Evolutionary conservation across 1,284 basidiomycete genomes (phyloP).

Genomic region (Leccinum cinnamomeum): DNA sequence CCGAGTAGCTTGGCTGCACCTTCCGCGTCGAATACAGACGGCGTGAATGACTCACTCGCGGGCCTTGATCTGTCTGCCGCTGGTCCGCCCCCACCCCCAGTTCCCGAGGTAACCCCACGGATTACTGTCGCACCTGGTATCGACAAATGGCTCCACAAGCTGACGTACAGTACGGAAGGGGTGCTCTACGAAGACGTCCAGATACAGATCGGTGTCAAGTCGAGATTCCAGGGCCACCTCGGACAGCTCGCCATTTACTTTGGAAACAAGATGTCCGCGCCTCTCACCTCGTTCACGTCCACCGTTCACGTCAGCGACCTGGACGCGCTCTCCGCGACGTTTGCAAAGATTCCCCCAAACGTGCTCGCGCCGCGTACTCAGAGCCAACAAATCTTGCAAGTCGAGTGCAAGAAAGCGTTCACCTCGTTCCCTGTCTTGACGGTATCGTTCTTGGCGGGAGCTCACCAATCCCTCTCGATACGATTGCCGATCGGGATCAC

Average conservation of each 20-base stretch:
- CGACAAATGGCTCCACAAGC: slow-evolving; percentile 88
- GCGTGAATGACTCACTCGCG: slow-evolving; percentile 76
- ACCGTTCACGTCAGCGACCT: slow-evolving; percentile 74
- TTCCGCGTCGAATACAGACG: slow-evolving; percentile 38
- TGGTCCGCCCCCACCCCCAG: slow-evolving; percentile 14
- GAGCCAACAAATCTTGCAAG: slow-evolving; percentile 88
- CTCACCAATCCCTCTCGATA: slow-evolving; percentile 84
- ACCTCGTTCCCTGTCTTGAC: slow-evolving; percentile 77
- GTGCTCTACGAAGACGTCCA: slow-evolving; percentile 88
- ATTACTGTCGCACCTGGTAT: slow-evolving; percentile 71
- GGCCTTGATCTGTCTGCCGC: slow-evolving; percentile 53
- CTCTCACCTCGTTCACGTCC: slow-evolving; percentile 88
- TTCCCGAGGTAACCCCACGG: slow-evolving; percentile 41
- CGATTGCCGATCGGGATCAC: slow-evolving; percentile 85
- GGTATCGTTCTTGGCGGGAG: slow-evolving; percentile 90
- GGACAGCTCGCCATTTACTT: slow-evolving; percentile 94
- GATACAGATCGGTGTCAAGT: slow-evolving; percentile 95
- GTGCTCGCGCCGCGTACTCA: slow-evolving; percentile 85
- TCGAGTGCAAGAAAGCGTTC: slow-evolving; percentile 93
- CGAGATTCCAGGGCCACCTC: slow-evolving; percentile 89
- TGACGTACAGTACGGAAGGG: slow-evolving; percentile 82
- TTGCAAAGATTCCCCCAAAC: slow-evolving; percentile 87
- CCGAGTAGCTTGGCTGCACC: slow-evolving; percentile 30
- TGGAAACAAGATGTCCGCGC: slow-evolving; percentile 90
- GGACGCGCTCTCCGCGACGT: slow-evolving; percentile 74